A percentile compares a stretch with the other conserved stretches of the same genome.
Conservation (phyloP, 2,329 filamentous ascomycete species). For the Celoporthe dispersa region DNA sequence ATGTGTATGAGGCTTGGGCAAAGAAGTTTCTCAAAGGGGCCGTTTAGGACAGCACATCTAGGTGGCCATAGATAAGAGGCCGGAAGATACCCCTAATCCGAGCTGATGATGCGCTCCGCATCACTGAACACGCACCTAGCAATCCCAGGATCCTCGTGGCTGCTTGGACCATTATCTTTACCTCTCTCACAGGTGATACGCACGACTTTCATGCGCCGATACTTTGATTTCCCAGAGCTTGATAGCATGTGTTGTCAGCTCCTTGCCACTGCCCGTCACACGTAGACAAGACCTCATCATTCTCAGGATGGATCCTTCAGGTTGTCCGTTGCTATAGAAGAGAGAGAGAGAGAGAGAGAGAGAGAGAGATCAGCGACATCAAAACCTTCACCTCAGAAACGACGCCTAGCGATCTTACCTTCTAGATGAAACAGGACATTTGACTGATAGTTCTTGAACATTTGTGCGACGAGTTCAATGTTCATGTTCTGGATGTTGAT, state of each 20-base stretch:
- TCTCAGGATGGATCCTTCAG: constrained; percentile 74
- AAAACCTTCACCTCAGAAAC: rapidly evolving
- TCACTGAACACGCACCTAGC: background rate
- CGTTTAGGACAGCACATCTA: background rate
- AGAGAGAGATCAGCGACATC: constrained; percentile 6
- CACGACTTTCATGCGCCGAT: background rate
- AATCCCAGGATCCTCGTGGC: background rate
- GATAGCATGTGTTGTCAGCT: too few relatives aligned
- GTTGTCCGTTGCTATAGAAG: constrained; percentile 73
- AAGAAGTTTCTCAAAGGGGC: constrained; percentile 39
- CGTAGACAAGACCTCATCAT: too few relatives aligned
- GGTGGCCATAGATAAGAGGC: background rate
- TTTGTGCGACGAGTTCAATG: constrained; percentile 94
- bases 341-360: too few relatives aligned
- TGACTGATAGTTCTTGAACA: constrained; percentile 99
- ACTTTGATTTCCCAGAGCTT: too few relatives aligned
- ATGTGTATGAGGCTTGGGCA: constrained; percentile 44
- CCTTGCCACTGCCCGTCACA: background rate
- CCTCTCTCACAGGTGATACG: background rate
- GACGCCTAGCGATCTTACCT: constrained; percentile 58
- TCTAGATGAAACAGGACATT: constrained; percentile 97
- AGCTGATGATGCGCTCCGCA: background rate
- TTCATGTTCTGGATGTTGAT: constrained; percentile 99
- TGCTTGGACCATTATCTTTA: background rate
- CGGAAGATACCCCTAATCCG: background rate